Evolutionary conservation across 2,329 filamentous ascomycete genomes (phyloP), one percentile per base, ranked within the genome.

Genomic region (Cercospora beticola): DNA sequence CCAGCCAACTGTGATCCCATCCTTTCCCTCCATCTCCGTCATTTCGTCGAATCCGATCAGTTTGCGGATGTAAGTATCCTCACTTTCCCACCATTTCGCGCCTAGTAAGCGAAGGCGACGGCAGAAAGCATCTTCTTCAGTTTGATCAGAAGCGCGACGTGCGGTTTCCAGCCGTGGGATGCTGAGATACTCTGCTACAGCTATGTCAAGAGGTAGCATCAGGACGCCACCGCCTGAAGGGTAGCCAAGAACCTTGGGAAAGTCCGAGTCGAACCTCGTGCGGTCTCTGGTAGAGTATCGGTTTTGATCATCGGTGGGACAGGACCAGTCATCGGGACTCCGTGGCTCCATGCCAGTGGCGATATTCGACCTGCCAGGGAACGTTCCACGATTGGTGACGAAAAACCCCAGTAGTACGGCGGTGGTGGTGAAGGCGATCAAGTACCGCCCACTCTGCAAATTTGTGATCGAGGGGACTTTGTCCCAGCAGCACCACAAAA

Each of bases 41-140:
- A 40, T 40, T 1, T 40, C 14, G 1, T 40, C 33, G 14, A 3
- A 0, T 16, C 33, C 33, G 33, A 40, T 2, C 5, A 40, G 14
- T 40, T 16, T 40, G 33, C 33, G 14, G 3, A 62, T 18, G 3
- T 62, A 62, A 49, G 60, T 14, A 18, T 62, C 21, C 23, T 46
- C 21, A 7, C 60, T 62, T 30, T 62, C 40, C 60, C 36, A 62
- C 60, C 36, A 62, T 30, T 49, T 62, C 23, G 60, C 60, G 40
- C 60, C 60, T 12, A 62, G 40, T 23, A 62, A 49, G 23, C 60
- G 60, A 16, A 62, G 60, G 12, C 60, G 36, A 28, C 28, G 16
- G 21, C 60, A 62, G 2, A 62, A 49, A 14, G 14, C n/a, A 23
- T 62, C 60, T 5, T 62, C 60, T 10, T 62, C 36, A 30, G 23